A percentile compares a stretch with the other conserved stretches of the same genome.
phyloP scores from a whole-genome alignment of 345 rosid genomes.

The Durio zibethinus region DNA sequence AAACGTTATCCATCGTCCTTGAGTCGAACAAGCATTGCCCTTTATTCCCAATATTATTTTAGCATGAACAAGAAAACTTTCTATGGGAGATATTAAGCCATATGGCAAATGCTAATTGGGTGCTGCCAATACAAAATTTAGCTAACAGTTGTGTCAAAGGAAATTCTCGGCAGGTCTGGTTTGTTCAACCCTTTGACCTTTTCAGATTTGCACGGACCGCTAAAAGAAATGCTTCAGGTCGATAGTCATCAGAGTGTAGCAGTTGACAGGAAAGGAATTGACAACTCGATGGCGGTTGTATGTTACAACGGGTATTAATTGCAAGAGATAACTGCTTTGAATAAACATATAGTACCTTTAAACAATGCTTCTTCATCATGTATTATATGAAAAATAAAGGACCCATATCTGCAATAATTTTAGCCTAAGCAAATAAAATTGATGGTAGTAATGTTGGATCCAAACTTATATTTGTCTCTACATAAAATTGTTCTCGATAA shows the following conservation, averaged over 20 bases:
- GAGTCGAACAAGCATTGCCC: not conserved
- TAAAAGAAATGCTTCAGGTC: not conserved
- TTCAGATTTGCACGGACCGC: not conserved
- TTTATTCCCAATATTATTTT: not conserved
- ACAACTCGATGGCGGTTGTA: no score
- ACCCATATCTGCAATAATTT: no score
- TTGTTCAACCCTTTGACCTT: not conserved
- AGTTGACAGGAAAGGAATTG: not conserved
- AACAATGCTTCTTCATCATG: no score
- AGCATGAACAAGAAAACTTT: not conserved
- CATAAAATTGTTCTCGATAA: no score
- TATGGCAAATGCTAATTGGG: not conserved
- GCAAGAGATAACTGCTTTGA: no score
- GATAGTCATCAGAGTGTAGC: no score
- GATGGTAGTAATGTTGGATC: no score
- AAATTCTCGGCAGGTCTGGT: not conserved
- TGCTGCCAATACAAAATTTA: not conserved
- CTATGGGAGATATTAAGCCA: conserved; percentile 7
- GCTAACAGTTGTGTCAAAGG: not conserved
- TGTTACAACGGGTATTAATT: no score
- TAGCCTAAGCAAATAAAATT: no score
- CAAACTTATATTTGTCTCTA: no score
- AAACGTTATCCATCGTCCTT: not conserved
- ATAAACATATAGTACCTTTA: no score
- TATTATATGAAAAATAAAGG: no score